Conservation (phyloP, 2,329 filamentous ascomycete species). For the Arthrobotrys pseudoclavata region DNA sequence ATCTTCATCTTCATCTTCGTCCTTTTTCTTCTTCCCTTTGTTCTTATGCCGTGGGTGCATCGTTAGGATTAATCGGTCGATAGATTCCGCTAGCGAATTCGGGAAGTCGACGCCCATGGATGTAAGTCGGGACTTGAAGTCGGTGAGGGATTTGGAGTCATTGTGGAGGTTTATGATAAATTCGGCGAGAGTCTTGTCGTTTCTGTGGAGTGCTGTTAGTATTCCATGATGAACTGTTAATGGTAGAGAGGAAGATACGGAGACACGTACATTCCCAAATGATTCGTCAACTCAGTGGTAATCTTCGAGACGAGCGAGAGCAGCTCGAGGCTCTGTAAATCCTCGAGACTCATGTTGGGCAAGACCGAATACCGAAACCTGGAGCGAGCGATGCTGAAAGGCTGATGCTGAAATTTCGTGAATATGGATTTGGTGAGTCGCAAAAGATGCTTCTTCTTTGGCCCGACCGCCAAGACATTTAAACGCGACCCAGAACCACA, state of each 20-base stretch:
- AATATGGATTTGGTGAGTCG: neutral
- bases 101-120: conserved; percentile 86
- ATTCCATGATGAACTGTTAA: neutral
- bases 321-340: conserved; percentile 89
- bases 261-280: conserved; percentile 76
- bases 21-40: conserved; percentile 65
- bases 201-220: conserved; percentile 64
- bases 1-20: conserved; percentile 62
- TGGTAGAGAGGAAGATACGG: neutral
- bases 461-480: conserved; percentile 28
- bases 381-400: conserved; percentile 10
- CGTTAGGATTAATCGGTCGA: conserved; percentile 87
- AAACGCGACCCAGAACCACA: conserved; percentile 47
- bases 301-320: conserved; percentile 95
- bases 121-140: conserved; percentile 82
- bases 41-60: conserved; percentile 91
- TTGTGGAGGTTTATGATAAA: conserved; percentile 93
- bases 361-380: neutral
- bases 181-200: conserved; percentile 94
- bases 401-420: conserved; percentile 5
- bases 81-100: conserved; percentile 86
- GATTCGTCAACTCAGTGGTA: conserved; percentile 92
- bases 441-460: conserved; percentile 12
- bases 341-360: conserved; percentile 76
- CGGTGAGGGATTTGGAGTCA: conserved; percentile 77